These are phyloP conservation scores for Penicillium subrubescens DNA, from an alignment of 495 filamentous ascomycete genomes.

Conservation along the genomic window DNA sequence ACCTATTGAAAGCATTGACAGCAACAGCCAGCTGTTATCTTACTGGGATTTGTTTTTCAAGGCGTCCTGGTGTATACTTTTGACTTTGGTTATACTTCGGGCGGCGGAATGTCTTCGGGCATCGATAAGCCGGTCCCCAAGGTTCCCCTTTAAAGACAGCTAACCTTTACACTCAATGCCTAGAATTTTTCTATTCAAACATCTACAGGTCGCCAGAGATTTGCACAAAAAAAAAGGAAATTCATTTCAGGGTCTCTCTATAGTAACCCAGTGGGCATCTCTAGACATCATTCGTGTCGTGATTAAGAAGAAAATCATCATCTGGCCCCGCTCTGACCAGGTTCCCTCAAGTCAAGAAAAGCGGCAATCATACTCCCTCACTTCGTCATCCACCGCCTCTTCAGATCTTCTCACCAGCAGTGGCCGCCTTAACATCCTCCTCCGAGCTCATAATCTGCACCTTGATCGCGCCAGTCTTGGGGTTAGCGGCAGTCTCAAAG, in stretches of 20 bases:
- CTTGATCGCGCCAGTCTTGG: conserved; percentile 94
- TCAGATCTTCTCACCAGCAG: conserved; percentile 39
- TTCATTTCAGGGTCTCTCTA: conserved; percentile 21
- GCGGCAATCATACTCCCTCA: conserved; percentile 9
- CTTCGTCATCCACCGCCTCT: background rate
- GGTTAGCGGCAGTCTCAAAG: conserved; percentile 82
- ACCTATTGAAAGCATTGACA: background rate
- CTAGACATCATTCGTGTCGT: conserved; percentile 24
- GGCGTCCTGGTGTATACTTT: background rate
- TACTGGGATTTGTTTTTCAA: background rate
- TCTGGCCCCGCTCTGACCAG: background rate
- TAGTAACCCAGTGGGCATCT: conserved; percentile 20
- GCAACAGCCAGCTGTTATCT: background rate
- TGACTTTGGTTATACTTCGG: background rate
- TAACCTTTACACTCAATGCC: background rate
- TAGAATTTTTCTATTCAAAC: background rate
- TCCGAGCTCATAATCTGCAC: conserved; percentile 73
- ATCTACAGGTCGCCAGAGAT: background rate
- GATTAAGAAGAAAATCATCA: conserved; percentile 22
- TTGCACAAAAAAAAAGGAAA: conserved; percentile 10
- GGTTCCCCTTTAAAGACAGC: background rate
- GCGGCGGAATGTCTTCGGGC: background rate
- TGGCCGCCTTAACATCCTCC: conserved; percentile 48
- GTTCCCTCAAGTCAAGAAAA: background rate
- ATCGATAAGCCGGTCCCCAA: background rate